These are phyloP conservation scores for Phytophthora boehmeriae DNA, from an alignment of 352 stramenopile genomes.

Conservation along the genomic window DNA sequence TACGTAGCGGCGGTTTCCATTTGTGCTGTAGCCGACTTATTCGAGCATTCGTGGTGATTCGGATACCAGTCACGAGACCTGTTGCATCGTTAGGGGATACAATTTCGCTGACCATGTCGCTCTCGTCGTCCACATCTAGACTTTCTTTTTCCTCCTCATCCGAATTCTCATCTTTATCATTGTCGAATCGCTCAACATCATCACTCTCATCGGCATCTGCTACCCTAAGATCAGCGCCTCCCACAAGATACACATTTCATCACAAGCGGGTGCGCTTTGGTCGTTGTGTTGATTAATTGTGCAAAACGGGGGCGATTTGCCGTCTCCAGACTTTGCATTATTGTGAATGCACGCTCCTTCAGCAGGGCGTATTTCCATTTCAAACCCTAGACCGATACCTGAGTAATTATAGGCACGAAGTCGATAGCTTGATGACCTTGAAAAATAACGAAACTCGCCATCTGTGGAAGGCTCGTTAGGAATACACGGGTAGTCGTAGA, in stretches of 20 bases:
- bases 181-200: background rate
- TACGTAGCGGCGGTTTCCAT: constrained; percentile 1
- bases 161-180: background rate
- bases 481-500: background rate
- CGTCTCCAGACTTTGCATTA: background rate
- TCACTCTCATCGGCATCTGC: background rate
- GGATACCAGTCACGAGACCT: background rate
- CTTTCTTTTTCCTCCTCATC: background rate
- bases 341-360: background rate
- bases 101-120: constrained; percentile 3
- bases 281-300: too few species aligned
- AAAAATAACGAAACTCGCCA: too few species aligned
- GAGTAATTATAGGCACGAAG: background rate
- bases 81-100: background rate
- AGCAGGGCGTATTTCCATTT: background rate
- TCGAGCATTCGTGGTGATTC: constrained; percentile 4
- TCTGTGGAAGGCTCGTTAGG: background rate
- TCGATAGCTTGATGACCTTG: background rate
- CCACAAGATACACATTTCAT: too few species aligned
- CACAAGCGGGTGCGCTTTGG: too few species aligned
- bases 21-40: background rate
- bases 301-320: too few species aligned
- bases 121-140: constrained; percentile 3
- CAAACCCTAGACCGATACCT: background rate
- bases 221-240: too few species aligned